Conservation (phyloP, 2,329 filamentous ascomycete genomes). For the Pyrenophora graminea region DNA sequence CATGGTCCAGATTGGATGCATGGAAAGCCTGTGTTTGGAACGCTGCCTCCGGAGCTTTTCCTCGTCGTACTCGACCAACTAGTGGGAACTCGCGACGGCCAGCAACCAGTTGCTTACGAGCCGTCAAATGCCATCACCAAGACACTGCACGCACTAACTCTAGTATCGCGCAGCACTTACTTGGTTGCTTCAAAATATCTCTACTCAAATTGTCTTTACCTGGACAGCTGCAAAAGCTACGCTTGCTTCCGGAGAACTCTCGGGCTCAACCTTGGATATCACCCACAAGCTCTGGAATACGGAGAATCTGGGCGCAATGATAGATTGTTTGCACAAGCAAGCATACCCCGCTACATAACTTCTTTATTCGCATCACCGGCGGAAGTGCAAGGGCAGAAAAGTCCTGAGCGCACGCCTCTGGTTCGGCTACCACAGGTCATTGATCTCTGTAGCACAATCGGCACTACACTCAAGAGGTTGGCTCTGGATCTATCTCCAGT, state of each 20-base stretch:
- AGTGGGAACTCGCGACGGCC: constrained; percentile 20
- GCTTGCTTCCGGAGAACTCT: constrained; percentile 31
- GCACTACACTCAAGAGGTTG: constrained; percentile 26
- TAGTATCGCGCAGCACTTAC: constrained; percentile 29
- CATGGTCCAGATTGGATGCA: no score
- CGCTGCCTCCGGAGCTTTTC: constrained; percentile 33
- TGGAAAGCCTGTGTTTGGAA: no score
- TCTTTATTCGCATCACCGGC: constrained; percentile 30
- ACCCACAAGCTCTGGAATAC: constrained; percentile 28
- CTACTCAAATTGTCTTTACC: constrained; percentile 32
- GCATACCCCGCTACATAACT: constrained; percentile 19
- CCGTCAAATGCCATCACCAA: constrained; percentile 26
- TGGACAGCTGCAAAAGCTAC: constrained; percentile 25
- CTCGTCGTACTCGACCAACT: constrained; percentile 36
- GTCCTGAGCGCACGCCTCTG: constrained; percentile 13
- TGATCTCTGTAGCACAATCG: constrained; percentile 24
- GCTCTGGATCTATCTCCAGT: constrained; percentile 29
- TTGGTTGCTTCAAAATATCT: constrained; percentile 31
- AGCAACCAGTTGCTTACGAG: constrained; percentile 25
- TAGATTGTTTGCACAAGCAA: constrained; percentile 19
- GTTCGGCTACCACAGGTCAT: constrained; percentile 32
- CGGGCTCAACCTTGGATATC: constrained; percentile 22
- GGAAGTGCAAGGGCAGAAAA: constrained; percentile 4
- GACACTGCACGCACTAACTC: constrained; percentile 30
- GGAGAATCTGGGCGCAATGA: constrained; percentile 28